Conservation (phyloP, 805 yeast species). For the Tetrapisispora fleetii region DNA sequence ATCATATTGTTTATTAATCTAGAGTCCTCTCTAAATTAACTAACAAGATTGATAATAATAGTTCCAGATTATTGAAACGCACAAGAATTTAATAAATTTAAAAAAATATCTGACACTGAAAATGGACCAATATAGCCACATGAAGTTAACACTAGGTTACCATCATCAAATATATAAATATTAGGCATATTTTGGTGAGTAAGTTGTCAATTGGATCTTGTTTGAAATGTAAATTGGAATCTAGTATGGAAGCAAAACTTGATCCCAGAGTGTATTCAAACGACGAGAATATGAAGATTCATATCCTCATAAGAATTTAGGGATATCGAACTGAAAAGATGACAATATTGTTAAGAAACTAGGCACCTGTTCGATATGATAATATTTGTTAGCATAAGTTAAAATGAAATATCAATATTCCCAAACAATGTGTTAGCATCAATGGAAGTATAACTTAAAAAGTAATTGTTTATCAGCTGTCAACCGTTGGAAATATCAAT, state of each 20-base stretch:
- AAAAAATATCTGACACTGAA: constrained; percentile 4
- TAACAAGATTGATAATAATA: constrained; percentile 1
- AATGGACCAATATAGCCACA: constrained; percentile 5
- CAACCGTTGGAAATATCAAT: neutral
- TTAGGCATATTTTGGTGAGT: constrained; percentile 5
- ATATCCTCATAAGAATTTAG: neutral
- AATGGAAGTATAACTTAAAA: too few relatives aligned
- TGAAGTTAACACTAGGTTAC: neutral
- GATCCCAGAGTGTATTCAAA: constrained; percentile 6
- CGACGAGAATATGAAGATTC: neutral
- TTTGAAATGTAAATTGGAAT: constrained; percentile 5
- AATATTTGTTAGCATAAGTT: neutral
- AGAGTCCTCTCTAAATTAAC: constrained; percentile 1
- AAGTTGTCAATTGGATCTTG: constrained; percentile 3
- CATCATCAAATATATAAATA: neutral
- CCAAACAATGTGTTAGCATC: neutral
- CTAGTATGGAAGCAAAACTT: constrained; percentile 4
- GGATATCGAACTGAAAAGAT: neutral
- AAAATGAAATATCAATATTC: neutral
- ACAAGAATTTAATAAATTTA: neutral
- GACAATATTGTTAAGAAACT: neutral
- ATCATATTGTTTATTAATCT: neutral
- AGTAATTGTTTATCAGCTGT: neutral
- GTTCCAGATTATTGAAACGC: too few relatives aligned
- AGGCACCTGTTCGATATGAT: neutral